Base-by-base conservation (phyloP, 2,329 filamentous ascomycete genomes). In the Colletotrichum scovillei region DNA sequence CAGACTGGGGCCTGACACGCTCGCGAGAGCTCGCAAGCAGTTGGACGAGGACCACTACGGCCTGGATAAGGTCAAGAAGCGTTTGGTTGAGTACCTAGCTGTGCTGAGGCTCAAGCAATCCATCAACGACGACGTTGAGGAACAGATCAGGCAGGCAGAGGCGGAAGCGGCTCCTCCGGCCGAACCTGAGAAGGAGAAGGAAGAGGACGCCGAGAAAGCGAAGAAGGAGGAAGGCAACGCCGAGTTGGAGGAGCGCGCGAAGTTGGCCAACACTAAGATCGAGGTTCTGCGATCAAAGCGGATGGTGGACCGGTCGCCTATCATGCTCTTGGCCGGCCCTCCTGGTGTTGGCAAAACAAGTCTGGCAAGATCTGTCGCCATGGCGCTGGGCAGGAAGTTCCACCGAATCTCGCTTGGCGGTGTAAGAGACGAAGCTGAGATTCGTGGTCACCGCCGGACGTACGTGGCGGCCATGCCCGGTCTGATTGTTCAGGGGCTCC, bases 401-500 rank as follows among this genome's bases (percentile, higher is more conserved):
- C 96, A 99, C 82, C 92, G 97, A 58, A 98, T 99, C 78, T 98
- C 97, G 4, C 91, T 99, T 4, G 97, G 97, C 74, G 97, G 97
- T 77, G 96, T 99, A 3, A 89, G 97, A 67, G 97, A 99, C 79
- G 97, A 99, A 82, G 97, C 97, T 19, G 97, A 99, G 84, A 98
- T 99, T 73, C 91, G 97, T 73, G 97, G 97, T 11, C 97, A 99
- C 83, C 90, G 97, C 69, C 90, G 97, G 77, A 99, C 97, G 0
- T 99, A 99, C 80, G 97, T 99, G 72, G 97, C 97, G 26, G 97
- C 97, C n/a, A 98, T 99, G 96, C 97, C 97, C 11, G 97, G 97
- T 67, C 87, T 98, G 68, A 93, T 99, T 72, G 95, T 98, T 35
- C 95, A 95, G 81, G 97, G 96, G 0, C 82, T 99, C 68, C 95